A percentile compares a stretch with the other conserved stretches of the same genome.
Evolutionary conservation across 441 rosid genomes (phyloP).

Genomic region (Aleurites moluccanus): DNA sequence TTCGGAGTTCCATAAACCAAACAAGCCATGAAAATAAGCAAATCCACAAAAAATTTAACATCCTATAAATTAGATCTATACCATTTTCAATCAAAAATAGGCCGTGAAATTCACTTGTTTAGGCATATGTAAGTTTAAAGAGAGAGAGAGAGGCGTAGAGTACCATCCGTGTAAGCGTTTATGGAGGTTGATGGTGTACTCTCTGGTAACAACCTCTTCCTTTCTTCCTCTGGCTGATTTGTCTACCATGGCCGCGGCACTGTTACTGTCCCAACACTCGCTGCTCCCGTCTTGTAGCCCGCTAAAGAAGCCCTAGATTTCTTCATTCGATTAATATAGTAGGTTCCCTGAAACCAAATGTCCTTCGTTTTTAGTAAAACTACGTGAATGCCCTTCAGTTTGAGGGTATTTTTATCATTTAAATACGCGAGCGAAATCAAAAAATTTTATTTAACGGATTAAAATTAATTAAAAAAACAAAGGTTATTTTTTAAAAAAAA

Average conservation of each 20-base stretch:
- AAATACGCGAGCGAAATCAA: too few species aligned
- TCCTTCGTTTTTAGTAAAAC: background rate
- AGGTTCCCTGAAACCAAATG: background rate
- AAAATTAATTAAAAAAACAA: too few species aligned
- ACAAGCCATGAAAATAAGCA: background rate
- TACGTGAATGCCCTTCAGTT: background rate
- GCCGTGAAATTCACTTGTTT: background rate
- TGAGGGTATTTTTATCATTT: background rate
- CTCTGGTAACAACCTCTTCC: conserved; percentile 84
- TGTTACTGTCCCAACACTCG: background rate
- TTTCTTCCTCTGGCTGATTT: conserved; percentile 60
- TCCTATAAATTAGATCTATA: background rate
- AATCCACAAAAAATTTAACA: background rate
- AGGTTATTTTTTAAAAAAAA: too few species aligned
- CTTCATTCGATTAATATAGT: background rate
- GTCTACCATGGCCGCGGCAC: conserved; percentile 51
- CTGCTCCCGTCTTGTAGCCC: background rate
- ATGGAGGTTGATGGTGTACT: conserved; percentile 89
- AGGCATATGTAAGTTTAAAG: background rate
- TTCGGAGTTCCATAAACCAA: background rate
- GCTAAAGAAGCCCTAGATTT: background rate
- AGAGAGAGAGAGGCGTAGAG: background rate
- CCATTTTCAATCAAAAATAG: background rate
- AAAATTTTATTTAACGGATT: too few species aligned
- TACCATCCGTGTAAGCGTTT: conserved; percentile 86